Evolutionary conservation across 306 rosid genomes (phyloP), one percentile per base, ranked within the genome.

Genomic region (Rubus idaeus): DNA sequence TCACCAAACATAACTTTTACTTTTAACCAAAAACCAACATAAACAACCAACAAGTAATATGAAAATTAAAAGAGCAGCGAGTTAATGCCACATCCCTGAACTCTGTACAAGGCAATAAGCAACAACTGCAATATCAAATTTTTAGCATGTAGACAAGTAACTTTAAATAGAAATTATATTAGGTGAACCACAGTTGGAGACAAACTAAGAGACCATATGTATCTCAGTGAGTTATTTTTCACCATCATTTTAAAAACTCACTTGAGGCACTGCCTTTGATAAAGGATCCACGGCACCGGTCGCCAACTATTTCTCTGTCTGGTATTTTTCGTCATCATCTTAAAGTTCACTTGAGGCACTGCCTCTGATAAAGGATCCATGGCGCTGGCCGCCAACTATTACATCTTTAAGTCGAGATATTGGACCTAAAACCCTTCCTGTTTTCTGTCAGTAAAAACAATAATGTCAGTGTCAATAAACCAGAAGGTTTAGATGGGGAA

Each of bases 351-450:
- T 77, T 1, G 89, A 61, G 83, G 94, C 45, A 84, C 91, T 81
- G 81, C 87, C 88, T 80, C 85, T 79, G 79, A 89, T 77, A 45
- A 88, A 61, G 77, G 98, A 89, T 47, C 96, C 87, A 4, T 87
- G 94, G 23, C 91, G 89, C 14, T 92, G 85, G 61, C 96, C 92
- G 39, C 93, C 94, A 64, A 91, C 89, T 42, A 96, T 86, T 78
- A 84, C 91, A 37, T 89, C 97, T 84, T 96, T 96, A 78, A 96
- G 91, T 61, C 98, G 90, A 76, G 84, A 58, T 53, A 92, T 87
- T 69, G 97, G 94, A 71, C 86, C 90, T 58, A 92, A 80, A 78
- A 86, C 78, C 85, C 86, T 87, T 83, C 90, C 82, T 70, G 87
- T 78, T 47, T 77, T 91, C 99, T 92, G 87, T 44, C 71, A 68